Evolutionary conservation across 257 asterid species (phyloP).

Genomic region (Haberlea rhodopensis): DNA sequence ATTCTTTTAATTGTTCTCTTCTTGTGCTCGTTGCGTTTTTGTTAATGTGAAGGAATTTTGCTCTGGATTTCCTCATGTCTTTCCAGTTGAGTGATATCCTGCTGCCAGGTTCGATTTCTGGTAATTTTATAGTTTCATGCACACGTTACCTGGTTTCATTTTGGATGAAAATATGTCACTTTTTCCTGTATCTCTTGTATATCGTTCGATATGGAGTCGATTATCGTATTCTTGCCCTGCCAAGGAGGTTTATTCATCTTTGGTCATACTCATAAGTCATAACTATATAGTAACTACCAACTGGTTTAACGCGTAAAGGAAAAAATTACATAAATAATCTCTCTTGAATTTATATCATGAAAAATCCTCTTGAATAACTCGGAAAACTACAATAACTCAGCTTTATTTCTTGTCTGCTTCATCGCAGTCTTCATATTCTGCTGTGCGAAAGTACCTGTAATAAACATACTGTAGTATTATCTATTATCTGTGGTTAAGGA

Average conservation of each 20-base stretch:
- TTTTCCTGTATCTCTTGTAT: no score
- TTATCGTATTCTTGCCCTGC: not conserved
- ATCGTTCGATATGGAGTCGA: no score
- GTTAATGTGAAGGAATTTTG: conserved; percentile 24
- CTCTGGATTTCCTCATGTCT: not conserved
- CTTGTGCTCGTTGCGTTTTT: conserved; percentile 41
- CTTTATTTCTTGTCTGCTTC: conserved; percentile 18
- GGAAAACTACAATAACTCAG: not conserved
- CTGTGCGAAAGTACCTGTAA: conserved; percentile 44
- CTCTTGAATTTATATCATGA: not conserved
- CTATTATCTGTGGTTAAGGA: conserved; percentile 49
- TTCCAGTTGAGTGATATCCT: no score
- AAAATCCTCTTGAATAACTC: not conserved
- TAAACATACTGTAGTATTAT: conserved; percentile 75
- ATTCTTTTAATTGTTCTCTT: conserved; percentile 36
- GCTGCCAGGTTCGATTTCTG: not conserved
- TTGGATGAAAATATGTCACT: no score
- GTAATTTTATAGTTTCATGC: no score
- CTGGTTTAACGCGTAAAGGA: not conserved
- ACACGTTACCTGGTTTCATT: no score
- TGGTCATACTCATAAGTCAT: not conserved
- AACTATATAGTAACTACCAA: not conserved
- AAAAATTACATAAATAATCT: no score
- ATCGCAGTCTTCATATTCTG: conserved; percentile 30
- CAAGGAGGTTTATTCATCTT: not conserved